Evolutionary conservation across 768 basidiomycete species (phyloP).

Genomic region (Trametes meyenii): DNA sequence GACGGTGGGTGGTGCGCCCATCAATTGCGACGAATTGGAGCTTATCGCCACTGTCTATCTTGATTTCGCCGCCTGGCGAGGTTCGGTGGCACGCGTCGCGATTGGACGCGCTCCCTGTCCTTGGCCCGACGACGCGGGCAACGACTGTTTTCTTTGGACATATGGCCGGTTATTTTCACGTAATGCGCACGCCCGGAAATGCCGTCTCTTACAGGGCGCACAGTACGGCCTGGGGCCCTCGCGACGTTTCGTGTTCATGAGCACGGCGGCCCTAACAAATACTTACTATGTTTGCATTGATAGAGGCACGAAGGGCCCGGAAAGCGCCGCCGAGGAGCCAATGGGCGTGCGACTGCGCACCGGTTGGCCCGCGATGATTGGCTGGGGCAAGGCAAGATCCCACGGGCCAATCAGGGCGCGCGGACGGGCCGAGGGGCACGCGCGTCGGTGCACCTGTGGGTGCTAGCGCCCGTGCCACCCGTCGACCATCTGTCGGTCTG

Average conservation of each 20-base stretch:
- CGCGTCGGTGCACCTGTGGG: not conserved
- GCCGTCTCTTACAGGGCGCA: slow-evolving; percentile 4
- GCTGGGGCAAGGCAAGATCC: slow-evolving; percentile 3
- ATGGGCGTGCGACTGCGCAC: not conserved
- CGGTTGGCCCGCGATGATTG: not conserved
- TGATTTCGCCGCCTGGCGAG: not conserved
- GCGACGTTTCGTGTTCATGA: slow-evolving; percentile 1
- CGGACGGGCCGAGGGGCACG: slow-evolving; percentile 4
- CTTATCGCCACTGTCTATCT: not conserved
- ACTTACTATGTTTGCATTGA: slow-evolving; percentile 15
- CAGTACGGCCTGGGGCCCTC: not conserved
- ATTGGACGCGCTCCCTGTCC: not conserved
- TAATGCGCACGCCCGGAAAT: not conserved
- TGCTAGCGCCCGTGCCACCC: not conserved
- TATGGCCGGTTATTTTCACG: not conserved
- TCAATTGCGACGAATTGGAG: slow-evolving; percentile 1
- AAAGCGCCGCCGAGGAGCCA: not conserved
- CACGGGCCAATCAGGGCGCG: not conserved
- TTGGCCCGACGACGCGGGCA: not conserved
- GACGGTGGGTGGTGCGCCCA: not conserved
- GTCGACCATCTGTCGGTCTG: too few species aligned
- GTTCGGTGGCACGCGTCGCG: slow-evolving; percentile 1
- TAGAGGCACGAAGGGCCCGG: not conserved
- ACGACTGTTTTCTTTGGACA: not conserved
- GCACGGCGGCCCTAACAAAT: not conserved